phyloP scores from a whole-genome alignment of 805 yeast species.

The Starmerella vitae region DNA sequence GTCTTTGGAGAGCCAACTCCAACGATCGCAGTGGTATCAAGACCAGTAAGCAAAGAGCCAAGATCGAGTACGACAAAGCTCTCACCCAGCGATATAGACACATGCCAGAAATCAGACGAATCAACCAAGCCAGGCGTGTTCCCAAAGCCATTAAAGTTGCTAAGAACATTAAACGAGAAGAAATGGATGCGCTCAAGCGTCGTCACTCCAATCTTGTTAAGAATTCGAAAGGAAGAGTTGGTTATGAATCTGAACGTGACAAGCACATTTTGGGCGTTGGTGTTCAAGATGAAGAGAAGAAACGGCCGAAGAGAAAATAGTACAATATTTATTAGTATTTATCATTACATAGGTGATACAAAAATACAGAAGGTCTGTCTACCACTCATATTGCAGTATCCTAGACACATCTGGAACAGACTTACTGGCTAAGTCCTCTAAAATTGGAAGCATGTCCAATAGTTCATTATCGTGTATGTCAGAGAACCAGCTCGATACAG shows the following conservation, averaged over 20 bases:
- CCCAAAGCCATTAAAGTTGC: slow-evolving; percentile 84
- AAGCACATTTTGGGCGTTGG: slow-evolving; percentile 58
- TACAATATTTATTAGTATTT: not conserved
- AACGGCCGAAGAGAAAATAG: not conserved
- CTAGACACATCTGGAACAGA: slow-evolving; percentile 73
- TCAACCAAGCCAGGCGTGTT: slow-evolving; percentile 81
- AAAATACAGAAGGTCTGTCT: not conserved
- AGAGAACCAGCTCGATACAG: slow-evolving; percentile 95
- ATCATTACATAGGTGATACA: not conserved
- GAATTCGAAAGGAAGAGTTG: slow-evolving; percentile 44
- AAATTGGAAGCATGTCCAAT: slow-evolving; percentile 75
- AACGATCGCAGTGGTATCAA: slow-evolving; percentile 72
- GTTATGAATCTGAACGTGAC: slow-evolving; percentile 52
- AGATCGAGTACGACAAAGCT: slow-evolving; percentile 81
- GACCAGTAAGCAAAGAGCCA: slow-evolving; percentile 63
- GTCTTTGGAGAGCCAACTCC: slow-evolving; percentile 85
- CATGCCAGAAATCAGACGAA: slow-evolving; percentile 93
- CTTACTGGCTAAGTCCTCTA: slow-evolving; percentile 64
- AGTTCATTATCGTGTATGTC: slow-evolving; percentile 95
- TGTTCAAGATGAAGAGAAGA: slow-evolving; percentile 2
- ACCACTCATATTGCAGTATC: slow-evolving; percentile 35
- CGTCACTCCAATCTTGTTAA: slow-evolving; percentile 73
- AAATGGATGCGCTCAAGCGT: slow-evolving; percentile 57
- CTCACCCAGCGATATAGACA: slow-evolving; percentile 82
- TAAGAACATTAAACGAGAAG: slow-evolving; percentile 66